A percentile compares a stretch with the other conserved stretches of the same genome.
These are phyloP conservation scores for Candida railenensis DNA, from an alignment of 805 yeast genomes.

Conservation along the genomic window DNA sequence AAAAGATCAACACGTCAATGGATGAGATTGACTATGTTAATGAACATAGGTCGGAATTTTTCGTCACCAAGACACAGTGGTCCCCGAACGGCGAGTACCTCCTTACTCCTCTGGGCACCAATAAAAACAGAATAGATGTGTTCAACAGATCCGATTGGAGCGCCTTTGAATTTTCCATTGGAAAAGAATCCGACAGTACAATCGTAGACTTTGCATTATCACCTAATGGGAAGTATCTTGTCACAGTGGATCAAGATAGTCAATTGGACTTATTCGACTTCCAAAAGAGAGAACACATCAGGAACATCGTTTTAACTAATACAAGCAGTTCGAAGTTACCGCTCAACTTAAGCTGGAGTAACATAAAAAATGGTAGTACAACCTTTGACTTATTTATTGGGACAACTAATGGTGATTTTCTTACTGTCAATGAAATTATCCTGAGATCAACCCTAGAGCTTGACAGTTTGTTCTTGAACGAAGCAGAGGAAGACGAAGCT, in stretches of 20 bases:
- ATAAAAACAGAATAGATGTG: conserved; percentile 35
- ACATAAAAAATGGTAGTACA: conserved; percentile 2
- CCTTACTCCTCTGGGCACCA: conserved; percentile 57
- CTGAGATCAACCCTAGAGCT: conserved; percentile 7
- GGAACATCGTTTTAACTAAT: conserved; percentile 13
- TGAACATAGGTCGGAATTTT: conserved; percentile 44
- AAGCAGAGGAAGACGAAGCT: conserved; percentile 24
- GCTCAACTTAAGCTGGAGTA: conserved; percentile 29
- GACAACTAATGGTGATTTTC: conserved; percentile 40
- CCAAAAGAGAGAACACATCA: conserved; percentile 25
- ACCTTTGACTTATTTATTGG: conserved; percentile 35
- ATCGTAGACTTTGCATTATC: conserved; percentile 59
- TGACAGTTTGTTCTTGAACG: conserved; percentile 21
- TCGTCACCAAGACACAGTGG: conserved; percentile 65
- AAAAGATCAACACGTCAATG: conserved; percentile 30
- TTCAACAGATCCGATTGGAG: conserved; percentile 34
- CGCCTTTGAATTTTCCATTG: conserved; percentile 2
- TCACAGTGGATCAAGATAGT: conserved; percentile 38
- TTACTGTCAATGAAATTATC: conserved; percentile 19
- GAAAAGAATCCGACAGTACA: conserved; percentile 18
- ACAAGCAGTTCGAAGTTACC: conserved; percentile 13
- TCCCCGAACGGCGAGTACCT: conserved; percentile 65
- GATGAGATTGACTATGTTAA: conserved; percentile 36
- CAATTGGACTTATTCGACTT: conserved; percentile 50
- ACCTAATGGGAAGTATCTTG: conserved; percentile 57